A percentile compares a stretch with the other conserved stretches of the same genome.
Conservation (phyloP, 257 asterid species). For the Nicotiana paniculata region DNA sequence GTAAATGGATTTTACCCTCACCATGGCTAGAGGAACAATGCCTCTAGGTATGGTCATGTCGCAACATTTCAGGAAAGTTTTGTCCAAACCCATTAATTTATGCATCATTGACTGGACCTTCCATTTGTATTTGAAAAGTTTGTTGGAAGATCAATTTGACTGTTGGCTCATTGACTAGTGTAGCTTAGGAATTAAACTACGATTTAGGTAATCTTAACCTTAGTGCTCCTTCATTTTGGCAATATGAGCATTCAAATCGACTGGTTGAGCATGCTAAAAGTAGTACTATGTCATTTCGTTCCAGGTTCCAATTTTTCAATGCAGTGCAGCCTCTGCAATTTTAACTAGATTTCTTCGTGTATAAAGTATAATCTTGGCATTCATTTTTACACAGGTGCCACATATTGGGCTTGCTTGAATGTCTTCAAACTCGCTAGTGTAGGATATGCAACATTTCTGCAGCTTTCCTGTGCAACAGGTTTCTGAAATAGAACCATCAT, state of each 20-base stretch:
- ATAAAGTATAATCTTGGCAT: neutral
- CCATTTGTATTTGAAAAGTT: neutral
- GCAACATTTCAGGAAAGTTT: neutral
- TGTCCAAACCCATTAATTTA: neutral
- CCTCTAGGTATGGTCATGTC: neutral
- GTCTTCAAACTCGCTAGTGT: neutral
- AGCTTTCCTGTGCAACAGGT: neutral
- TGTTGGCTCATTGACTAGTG: neutral
- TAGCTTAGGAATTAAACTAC: neutral
- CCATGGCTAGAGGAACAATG: constrained; percentile 5
- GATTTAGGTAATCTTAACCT: neutral
- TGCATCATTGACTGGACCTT: neutral
- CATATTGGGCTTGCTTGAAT: neutral
- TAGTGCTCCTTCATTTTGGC: neutral
- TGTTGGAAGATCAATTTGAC: neutral
- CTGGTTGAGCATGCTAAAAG: neutral
- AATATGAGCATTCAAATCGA: neutral
- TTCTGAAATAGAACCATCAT: neutral
- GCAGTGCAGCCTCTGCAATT: neutral
- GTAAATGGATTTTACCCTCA: constrained; percentile 54
- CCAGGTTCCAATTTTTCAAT: too few species aligned
- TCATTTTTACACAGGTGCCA: neutral
- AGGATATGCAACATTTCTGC: neutral
- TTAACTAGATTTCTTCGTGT: neutral
- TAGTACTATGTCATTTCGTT: neutral